Evolutionary conservation across 108 stramenopile species (phyloP), one percentile per base, ranked within the genome.

Genomic region (Nitzschia sp.): DNA sequence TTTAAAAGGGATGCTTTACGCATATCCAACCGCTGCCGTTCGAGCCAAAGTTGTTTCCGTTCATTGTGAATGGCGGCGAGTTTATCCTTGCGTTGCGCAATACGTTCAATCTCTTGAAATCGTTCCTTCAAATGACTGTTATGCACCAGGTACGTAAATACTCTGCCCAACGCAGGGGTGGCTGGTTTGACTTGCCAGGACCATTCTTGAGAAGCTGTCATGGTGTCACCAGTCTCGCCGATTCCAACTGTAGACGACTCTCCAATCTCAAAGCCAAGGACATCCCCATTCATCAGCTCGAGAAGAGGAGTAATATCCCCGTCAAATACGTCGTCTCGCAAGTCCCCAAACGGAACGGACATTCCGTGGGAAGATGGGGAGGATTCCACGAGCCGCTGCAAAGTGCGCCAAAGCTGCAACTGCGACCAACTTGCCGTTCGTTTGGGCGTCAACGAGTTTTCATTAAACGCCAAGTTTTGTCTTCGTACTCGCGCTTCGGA

Each of bases 151-250:
- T 68, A 32, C 6, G 24, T 32, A 57, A 68, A 68, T 6, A 33
- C 67, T 57, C 67, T 29, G 18, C 48, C 32, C 25, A 68, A 33
- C 33, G 67, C 67, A 8, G 67, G 67, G 13, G 67, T 57, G 3
- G 67, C 67, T 33, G 67, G 55, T 32, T 55, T 68, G 67, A 68
- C 33, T 32, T 68, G 25, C 67, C 67, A 68, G n/a, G 55, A 68
- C 61, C 61, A 63, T 26, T 8, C 8, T n/a, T n/a, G 17, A 4
- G 49, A 51, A 21, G 11, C 19, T 19, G 49, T 19, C 17, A 8
- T 51, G 13, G 49, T 8, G 21, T 51, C 49, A 51, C 8, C 8
- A 51, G 4, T 19, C 8, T 15, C 38, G 15, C 38, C 15, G 38
- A 8, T 15, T 21, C 49, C 49, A 8, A 5, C 21, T 4, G 49